phyloP scores from a whole-genome alignment of 345 rosid genomes.

The Eucalyptus pumila region DNA sequence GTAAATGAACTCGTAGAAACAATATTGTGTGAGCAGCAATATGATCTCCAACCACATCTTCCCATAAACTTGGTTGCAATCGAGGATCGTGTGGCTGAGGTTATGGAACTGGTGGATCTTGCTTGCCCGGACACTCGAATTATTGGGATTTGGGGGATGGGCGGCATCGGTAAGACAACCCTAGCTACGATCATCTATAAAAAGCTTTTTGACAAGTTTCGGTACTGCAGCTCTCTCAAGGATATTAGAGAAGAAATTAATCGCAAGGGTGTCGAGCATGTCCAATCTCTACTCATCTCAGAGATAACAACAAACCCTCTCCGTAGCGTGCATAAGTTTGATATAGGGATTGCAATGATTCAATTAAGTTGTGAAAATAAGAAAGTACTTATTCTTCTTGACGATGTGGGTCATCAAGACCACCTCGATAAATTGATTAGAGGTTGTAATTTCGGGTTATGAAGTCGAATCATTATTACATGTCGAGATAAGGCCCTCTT shows the following conservation, averaged over 20 bases:
- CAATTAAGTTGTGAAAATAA: rapidly evolving
- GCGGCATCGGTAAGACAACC: not conserved
- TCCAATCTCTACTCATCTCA: not conserved
- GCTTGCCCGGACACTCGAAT: rapidly evolving
- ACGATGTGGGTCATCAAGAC: not conserved
- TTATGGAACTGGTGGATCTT: not conserved
- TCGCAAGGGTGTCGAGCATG: not conserved
- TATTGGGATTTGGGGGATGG: not conserved
- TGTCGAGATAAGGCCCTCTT: not conserved
- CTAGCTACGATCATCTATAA: not conserved
- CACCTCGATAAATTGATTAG: not conserved
- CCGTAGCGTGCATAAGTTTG: not conserved
- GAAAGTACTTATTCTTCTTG: not conserved
- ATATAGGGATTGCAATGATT: not conserved
- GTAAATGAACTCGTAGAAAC: too few relatives aligned
- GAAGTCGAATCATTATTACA: not conserved
- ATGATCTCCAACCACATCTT: not conserved
- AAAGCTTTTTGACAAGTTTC: not conserved
- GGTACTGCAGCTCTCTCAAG: not conserved
- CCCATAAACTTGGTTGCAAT: not conserved
- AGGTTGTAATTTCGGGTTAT: not conserved
- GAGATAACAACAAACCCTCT: not conserved
- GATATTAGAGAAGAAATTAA: not conserved
- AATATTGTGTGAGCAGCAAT: too few relatives aligned
- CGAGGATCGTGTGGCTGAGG: not conserved